phyloP scores from a whole-genome alignment of 2,329 filamentous ascomycete genomes.

The Pseudocercospora vitis region DNA sequence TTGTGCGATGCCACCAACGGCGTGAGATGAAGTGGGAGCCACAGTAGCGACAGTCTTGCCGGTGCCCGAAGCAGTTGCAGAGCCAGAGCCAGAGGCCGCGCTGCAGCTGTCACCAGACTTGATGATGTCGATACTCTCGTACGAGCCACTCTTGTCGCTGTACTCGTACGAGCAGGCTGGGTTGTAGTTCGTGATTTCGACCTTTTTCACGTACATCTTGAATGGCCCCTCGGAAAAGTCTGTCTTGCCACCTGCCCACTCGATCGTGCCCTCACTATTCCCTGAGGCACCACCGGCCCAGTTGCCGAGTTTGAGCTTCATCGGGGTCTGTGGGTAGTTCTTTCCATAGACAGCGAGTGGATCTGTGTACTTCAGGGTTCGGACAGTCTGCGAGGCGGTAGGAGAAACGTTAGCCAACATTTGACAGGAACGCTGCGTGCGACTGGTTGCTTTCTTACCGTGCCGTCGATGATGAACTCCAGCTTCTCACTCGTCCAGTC shows the following conservation, averaged over 20 bases:
- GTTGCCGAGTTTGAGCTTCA: constrained; percentile 60
- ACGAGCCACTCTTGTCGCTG: constrained; percentile 50
- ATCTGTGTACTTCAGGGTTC: constrained; percentile 66
- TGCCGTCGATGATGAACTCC: constrained; percentile 69
- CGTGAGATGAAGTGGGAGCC: constrained; percentile 34
- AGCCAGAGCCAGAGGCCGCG: constrained; percentile 23
- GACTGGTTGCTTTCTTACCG: too few relatives aligned
- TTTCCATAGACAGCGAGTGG: constrained; percentile 59
- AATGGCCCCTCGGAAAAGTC: constrained; percentile 51
- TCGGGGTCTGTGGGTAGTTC: constrained; percentile 79
- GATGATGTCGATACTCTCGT: constrained; percentile 50
- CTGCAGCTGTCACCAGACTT: constrained; percentile 35
- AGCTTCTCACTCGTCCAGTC: constrained; percentile 68
- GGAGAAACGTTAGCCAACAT: too few relatives aligned
- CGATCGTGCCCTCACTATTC: constrained; percentile 56
- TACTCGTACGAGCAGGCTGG: constrained; percentile 54
- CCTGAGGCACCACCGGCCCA: constrained; percentile 52
- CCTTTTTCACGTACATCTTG: constrained; percentile 53
- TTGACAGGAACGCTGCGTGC: too few relatives aligned
- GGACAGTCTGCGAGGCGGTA: too few relatives aligned
- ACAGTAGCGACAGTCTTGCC: constrained; percentile 25
- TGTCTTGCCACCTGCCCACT: constrained; percentile 65
- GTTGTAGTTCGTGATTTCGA: constrained; percentile 55
- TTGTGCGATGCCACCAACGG: constrained; percentile 27
- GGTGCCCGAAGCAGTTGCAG: constrained; percentile 14